A percentile compares a stretch with the other conserved stretches of the same genome.
Conservation (phyloP, 257 asterid species). For the Petunia axillaris region DNA sequence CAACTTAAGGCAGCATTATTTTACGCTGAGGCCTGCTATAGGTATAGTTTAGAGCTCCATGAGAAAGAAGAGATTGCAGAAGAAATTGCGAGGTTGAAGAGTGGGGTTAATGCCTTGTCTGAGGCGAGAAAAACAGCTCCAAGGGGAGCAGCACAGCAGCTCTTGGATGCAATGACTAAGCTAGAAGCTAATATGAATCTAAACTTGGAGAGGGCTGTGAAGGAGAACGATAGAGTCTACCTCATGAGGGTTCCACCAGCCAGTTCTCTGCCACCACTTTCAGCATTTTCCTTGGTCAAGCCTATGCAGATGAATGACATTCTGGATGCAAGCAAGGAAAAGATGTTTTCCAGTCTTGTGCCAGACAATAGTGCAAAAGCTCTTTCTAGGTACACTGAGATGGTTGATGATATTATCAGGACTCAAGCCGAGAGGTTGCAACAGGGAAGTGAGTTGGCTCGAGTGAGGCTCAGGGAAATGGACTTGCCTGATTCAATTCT, state of each 20-base stretch:
- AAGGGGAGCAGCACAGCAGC: conserved; percentile 88
- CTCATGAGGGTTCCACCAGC: conserved; percentile 93
- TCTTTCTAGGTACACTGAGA: conserved; percentile 93
- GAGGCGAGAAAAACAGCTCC: conserved; percentile 85
- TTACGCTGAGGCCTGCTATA: conserved; percentile 90
- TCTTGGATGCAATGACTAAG: conserved; percentile 75
- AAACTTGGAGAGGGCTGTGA: conserved; percentile 86
- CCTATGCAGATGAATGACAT: conserved; percentile 87
- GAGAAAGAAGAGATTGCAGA: conserved; percentile 96
- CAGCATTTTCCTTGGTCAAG: conserved; percentile 91
- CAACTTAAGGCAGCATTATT: conserved; percentile 93
- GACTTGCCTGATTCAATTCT: conserved; percentile 94
- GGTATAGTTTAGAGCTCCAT: conserved; percentile 89
- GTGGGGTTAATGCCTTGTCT: conserved; percentile 68
- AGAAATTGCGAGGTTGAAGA: conserved; percentile 94
- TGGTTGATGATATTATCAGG: conserved; percentile 92
- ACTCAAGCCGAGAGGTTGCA: conserved; percentile 97
- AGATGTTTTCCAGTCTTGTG: conserved; percentile 91
- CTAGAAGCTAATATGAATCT: conserved; percentile 67
- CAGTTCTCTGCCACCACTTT: conserved; percentile 81
- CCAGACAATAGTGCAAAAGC: conserved; percentile 96
- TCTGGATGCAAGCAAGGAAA: conserved; percentile 86
- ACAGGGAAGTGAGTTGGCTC: conserved; percentile 97
- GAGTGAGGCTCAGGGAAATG: conserved; percentile 96
- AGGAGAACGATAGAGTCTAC: conserved; percentile 97